Evolutionary conservation across 2,329 filamentous ascomycete genomes (phyloP).

Genomic region (Colletotrichum theobromicola): DNA sequence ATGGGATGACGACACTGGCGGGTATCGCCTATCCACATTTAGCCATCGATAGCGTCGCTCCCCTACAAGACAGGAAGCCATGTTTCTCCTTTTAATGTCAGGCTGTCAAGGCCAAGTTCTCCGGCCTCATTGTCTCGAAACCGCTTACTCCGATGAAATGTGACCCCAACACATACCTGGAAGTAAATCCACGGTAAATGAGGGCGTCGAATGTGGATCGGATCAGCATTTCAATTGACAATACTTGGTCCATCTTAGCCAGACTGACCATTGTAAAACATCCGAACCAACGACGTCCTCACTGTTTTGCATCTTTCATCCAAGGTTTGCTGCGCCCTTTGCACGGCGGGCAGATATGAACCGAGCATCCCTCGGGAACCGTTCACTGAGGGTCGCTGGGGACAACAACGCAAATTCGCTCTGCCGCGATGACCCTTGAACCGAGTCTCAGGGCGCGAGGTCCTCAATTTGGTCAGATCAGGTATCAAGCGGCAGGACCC

Average conservation of each 20-base stretch:
- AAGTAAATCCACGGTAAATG: not conserved
- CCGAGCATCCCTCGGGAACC: not conserved
- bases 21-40: not conserved
- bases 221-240: not conserved
- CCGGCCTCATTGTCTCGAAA: not conserved
- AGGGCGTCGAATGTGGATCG: not conserved
- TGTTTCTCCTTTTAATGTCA: not conserved
- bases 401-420: not conserved
- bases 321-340: not conserved
- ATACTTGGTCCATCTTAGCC: not conserved
- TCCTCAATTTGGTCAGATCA: not conserved
- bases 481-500: slow-evolving; percentile 16
- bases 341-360: not conserved
- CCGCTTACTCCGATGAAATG: not conserved
- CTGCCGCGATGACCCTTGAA: slow-evolving; percentile 7
- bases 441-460: not conserved
- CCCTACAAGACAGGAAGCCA: not conserved
- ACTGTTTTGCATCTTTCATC: not conserved
- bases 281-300: not conserved
- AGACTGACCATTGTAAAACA: not conserved
- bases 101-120: not conserved
- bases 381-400: not conserved
- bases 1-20: slow-evolving; percentile 17
- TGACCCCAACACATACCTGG: not conserved
- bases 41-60: not conserved